Evolutionary conservation across 2,329 filamentous ascomycete genomes (phyloP).

Genomic region (Xylogone sp.): DNA sequence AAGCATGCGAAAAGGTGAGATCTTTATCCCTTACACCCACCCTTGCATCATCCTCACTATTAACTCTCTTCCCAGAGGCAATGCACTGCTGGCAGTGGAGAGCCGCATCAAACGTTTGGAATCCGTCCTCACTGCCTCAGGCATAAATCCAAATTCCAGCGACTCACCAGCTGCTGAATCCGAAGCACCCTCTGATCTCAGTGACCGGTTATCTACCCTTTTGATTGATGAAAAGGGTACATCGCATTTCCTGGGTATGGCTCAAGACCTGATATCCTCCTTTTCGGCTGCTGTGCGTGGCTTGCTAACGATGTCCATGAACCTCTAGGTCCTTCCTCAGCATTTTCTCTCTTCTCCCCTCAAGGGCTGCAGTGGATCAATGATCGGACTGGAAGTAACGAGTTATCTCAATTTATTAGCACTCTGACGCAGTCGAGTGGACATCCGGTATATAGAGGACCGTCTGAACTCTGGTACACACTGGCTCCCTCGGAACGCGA

Average conservation of each 20-base stretch:
- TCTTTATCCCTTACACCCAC: neutral
- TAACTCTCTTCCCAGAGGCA: neutral
- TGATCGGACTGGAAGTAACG: constrained; percentile 5
- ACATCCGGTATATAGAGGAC: neutral
- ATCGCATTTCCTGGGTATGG: constrained; percentile 3
- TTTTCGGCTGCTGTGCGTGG: neutral
- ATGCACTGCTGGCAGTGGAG: constrained; percentile 5
- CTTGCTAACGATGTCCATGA: neutral
- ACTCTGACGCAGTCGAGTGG: neutral
- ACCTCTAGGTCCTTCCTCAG: constrained; percentile 2
- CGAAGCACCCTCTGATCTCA: constrained; percentile 2
- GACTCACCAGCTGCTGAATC: neutral
- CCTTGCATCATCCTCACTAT: neutral
- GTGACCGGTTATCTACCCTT: constrained; percentile 6
- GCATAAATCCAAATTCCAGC: neutral
- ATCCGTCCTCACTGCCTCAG: constrained; percentile 5
- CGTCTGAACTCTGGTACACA: neutral
- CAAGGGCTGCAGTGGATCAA: constrained; percentile 9
- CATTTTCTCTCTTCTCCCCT: constrained; percentile 10
- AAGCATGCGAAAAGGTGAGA: constrained; percentile 5
- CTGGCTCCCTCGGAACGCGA: constrained; percentile 1
- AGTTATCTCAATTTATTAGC: neutral
- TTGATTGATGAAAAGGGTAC: constrained; percentile 5
- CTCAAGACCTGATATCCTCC: neutral
- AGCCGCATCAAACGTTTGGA: constrained; percentile 6